These are phyloP conservation scores for Balakata baccata DNA, from an alignment of 345 rosid species.

Conservation along the genomic window DNA sequence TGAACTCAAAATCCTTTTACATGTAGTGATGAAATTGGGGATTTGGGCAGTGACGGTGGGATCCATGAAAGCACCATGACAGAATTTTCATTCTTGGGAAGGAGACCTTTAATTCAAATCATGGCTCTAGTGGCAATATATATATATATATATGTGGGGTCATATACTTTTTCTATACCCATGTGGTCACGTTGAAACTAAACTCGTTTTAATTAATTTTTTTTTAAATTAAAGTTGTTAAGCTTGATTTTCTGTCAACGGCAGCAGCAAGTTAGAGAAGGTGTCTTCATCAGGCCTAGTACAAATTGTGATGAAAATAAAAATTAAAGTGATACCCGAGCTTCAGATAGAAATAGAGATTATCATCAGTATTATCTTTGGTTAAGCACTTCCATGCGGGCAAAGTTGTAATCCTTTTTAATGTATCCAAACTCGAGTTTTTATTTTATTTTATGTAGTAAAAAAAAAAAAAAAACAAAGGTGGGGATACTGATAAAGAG, in stretches of 20 bases:
- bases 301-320: constrained; percentile 4
- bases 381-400: too few species aligned
- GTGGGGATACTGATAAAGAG: too few species aligned
- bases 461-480: too few species aligned
- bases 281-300: constrained; percentile 10
- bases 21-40: constrained; percentile 4
- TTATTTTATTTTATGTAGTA: too few species aligned
- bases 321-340: background rate
- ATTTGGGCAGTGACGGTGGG: constrained; percentile 32
- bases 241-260: constrained; percentile 6
- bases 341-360: too few species aligned
- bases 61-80: constrained; percentile 34
- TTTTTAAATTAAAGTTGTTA: background rate
- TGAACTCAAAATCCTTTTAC: constrained; percentile 6
- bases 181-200: constrained; percentile 32
- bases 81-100: constrained; percentile 14
- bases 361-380: too few species aligned
- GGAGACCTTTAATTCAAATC: constrained; percentile 33
- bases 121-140: constrained; percentile 20
- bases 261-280: constrained; percentile 21
- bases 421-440: too few species aligned
- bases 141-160: constrained; percentile 17
- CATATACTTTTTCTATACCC: constrained; percentile 16
- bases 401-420: too few species aligned
- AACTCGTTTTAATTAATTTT: background rate